Evolutionary conservation across 164 flowering plant species (phyloP).

Genomic region (Stephania yunnanensis): DNA sequence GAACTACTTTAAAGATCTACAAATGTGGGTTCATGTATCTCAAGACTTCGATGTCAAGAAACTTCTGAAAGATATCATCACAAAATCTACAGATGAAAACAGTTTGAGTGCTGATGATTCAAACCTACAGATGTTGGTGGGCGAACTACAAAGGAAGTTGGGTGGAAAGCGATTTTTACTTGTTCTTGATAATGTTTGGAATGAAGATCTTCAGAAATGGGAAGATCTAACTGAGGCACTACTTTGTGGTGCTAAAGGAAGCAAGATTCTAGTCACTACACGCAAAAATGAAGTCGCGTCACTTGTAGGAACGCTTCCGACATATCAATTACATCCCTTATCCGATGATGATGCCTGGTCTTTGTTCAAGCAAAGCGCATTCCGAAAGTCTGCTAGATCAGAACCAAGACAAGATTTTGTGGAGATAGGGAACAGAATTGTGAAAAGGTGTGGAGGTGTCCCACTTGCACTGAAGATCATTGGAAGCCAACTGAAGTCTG

Average conservation of each 20-base stretch:
- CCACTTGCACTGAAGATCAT: not conserved
- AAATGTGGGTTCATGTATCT: not conserved
- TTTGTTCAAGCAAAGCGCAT: not conserved
- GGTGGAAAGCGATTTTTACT: not conserved
- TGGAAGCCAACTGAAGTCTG: not conserved
- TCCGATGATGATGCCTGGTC: not conserved
- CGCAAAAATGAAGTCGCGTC: not conserved
- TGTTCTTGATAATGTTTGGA: too few species aligned
- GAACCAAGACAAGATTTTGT: not conserved
- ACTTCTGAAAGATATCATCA: not conserved
- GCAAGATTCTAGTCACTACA: not conserved
- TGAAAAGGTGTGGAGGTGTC: not conserved
- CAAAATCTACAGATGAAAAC: not conserved
- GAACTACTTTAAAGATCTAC: not conserved
- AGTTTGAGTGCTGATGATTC: not conserved
- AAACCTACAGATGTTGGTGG: not conserved
- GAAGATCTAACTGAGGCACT: too few species aligned
- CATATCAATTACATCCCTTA: not conserved
- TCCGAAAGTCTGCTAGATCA: not conserved
- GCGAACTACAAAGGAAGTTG: not conserved
- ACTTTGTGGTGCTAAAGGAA: constrained; percentile 1
- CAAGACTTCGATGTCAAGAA: not conserved
- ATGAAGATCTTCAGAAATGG: too few species aligned
- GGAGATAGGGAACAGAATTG: not conserved
- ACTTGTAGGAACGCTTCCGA: not conserved